Evolutionary conservation across 257 asterid genomes (phyloP).

Genomic region (Plantago major): DNA sequence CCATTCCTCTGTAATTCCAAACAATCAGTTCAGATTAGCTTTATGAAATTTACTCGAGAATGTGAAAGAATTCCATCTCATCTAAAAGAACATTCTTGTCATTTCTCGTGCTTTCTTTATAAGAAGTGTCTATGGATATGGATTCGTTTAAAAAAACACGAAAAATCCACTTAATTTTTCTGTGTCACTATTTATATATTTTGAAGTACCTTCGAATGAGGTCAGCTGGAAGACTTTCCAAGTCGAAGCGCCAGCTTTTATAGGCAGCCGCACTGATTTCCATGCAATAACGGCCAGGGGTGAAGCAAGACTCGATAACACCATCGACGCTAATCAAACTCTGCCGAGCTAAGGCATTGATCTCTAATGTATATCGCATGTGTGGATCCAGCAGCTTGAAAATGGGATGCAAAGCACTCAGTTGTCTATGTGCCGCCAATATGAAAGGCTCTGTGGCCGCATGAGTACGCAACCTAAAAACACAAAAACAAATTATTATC

Average conservation of each 20-base stretch:
- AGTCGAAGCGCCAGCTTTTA: conserved; percentile 85
- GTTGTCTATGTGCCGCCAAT: conserved; percentile 87
- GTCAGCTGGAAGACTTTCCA: conserved; percentile 91
- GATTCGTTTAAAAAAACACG: neutral
- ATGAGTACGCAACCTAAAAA: conserved; percentile 81
- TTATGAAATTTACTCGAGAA: neutral
- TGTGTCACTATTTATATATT: no score
- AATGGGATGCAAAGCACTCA: conserved; percentile 95
- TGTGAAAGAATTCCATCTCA: neutral
- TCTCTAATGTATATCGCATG: conserved; percentile 93
- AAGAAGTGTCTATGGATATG: no score
- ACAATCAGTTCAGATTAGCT: conserved; percentile 1
- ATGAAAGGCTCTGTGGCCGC: conserved; percentile 86
- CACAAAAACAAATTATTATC: neutral
- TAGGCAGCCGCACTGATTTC: conserved; percentile 94
- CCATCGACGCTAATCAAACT: conserved; percentile 72
- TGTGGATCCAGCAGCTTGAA: conserved; percentile 94
- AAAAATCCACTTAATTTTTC: no score
- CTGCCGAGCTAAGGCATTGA: conserved; percentile 87
- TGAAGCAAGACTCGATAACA: conserved; percentile 90
- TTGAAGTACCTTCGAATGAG: conserved; percentile 66
- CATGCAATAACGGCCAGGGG: conserved; percentile 94
- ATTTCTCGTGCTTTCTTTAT: no score
- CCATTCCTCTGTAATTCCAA: conserved; percentile 73
- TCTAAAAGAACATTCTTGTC: no score